These are phyloP conservation scores for Sextonia rubra DNA, from an alignment of 164 flowering plant species.

Conservation along the genomic window DNA sequence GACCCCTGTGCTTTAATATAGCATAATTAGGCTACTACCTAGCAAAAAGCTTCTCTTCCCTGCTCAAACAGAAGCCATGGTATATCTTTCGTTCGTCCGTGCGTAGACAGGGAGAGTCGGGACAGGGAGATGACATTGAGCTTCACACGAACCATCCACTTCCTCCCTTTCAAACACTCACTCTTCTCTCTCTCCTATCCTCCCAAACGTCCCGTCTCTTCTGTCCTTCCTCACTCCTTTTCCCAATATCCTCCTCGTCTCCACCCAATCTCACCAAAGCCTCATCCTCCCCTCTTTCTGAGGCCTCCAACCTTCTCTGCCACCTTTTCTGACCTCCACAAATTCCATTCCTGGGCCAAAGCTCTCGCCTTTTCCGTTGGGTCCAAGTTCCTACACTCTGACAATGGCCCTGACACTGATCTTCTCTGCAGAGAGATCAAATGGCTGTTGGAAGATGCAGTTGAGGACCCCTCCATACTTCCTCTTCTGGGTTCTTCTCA, in stretches of 20 bases:
- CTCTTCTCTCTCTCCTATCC: not conserved
- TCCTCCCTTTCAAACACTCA: not conserved
- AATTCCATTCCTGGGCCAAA: constrained; percentile 75
- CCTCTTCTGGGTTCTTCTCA: constrained; percentile 13
- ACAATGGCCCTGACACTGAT: constrained; percentile 65
- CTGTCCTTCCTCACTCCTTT: not conserved
- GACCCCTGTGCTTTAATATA: too few species aligned
- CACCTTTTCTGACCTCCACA: constrained; percentile 46
- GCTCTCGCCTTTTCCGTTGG: constrained; percentile 54
- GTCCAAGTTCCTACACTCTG: constrained; percentile 43
- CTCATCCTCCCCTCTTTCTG: constrained; percentile 63
- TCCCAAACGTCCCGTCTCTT: constrained; percentile 4
- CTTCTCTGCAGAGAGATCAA: constrained; percentile 62
- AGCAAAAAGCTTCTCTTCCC: too few species aligned
- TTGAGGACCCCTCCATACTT: constrained; percentile 29
- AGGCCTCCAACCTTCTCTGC: constrained; percentile 46
- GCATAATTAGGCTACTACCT: too few species aligned
- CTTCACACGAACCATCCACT: constrained; percentile 14
- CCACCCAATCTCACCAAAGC: constrained; percentile 22
- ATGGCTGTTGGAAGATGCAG: constrained; percentile 76
- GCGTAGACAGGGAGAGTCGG: constrained; percentile 5
- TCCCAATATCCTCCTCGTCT: constrained; percentile 5
- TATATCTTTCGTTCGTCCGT: not conserved
- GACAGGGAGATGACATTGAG: constrained; percentile 11
- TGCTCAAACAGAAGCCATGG: too few species aligned